A percentile compares a stretch with the other conserved stretches of the same genome.
Conservation (phyloP, 192 early-diverging fungal species). For the Backusella luteola region DNA sequence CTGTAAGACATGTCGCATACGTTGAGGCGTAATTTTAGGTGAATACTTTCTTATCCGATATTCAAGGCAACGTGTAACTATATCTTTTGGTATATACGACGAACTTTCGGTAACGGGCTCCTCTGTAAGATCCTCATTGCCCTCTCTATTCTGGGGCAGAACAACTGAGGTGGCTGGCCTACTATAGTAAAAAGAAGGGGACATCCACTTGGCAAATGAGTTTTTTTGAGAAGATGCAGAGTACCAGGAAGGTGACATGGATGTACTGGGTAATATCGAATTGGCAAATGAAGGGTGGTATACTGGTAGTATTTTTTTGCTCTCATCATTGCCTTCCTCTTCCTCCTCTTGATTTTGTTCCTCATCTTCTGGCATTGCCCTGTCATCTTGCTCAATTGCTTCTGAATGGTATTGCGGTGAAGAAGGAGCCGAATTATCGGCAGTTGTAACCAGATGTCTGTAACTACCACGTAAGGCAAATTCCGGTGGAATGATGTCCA, state of each 20-base stretch:
- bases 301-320: constrained; percentile 6
- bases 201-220: constrained; percentile 32
- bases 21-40: constrained; percentile 31
- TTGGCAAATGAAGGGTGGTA: constrained; percentile 33
- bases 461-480: constrained; percentile 28
- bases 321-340: not conserved
- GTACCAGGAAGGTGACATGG: constrained; percentile 40
- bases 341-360: not conserved
- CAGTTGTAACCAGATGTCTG: constrained; percentile 2
- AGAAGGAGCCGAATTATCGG: not conserved
- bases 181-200: constrained; percentile 38
- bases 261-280: constrained; percentile 29
- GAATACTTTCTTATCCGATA: constrained; percentile 33
- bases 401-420: constrained; percentile 4
- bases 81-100: constrained; percentile 20
- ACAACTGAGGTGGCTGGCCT: constrained; percentile 26
- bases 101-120: not conserved
- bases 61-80: constrained; percentile 29
- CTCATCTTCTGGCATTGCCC: not conserved
- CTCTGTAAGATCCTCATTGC: not conserved
- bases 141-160: constrained; percentile 16
- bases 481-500: constrained; percentile 39
- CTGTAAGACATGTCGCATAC: constrained; percentile 35
- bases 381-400: not conserved
- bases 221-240: constrained; percentile 38